Conservation (phyloP, 2,329 filamentous ascomycete species). For the Lasiodiplodia sp. region DNA sequence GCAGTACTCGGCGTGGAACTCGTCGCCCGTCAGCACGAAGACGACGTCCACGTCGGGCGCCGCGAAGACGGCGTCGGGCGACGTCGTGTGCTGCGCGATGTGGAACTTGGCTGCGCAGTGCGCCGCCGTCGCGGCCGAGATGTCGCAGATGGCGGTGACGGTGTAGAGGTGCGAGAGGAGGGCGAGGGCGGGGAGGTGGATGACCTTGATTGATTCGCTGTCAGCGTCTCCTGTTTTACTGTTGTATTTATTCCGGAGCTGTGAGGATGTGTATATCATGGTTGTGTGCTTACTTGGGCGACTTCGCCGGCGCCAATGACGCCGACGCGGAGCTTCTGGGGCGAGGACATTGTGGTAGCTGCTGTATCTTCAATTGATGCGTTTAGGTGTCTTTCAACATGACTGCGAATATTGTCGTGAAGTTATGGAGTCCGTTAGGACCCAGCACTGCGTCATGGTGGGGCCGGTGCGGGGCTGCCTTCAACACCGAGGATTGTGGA, state of each 20-base stretch:
- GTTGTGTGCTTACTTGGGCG: constrained; percentile 15
- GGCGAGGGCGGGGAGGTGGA: constrained; percentile 31
- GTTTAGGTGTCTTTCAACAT: neutral
- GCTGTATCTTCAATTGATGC: neutral
- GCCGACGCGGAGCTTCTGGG: constrained; percentile 26
- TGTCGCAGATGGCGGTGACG: constrained; percentile 60
- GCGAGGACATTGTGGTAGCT: constrained; percentile 1
- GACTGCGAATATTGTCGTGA: neutral
- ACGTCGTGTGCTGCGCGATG: constrained; percentile 43
- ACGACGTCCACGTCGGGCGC: constrained; percentile 60
- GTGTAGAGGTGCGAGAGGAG: constrained; percentile 55
- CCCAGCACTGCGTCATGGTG: constrained; percentile 18
- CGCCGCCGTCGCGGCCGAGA: constrained; percentile 51
- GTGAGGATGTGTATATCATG: neutral
- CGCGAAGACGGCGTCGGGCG: constrained; percentile 53
- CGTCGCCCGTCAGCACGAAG: constrained; percentile 61
- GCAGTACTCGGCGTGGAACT: constrained; percentile 62
- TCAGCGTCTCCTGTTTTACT: neutral
- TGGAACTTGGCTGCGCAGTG: constrained; percentile 51
- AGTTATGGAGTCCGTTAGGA: neutral
- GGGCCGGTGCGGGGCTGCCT: constrained; percentile 18
- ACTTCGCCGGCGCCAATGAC: constrained; percentile 31
- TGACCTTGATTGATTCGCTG: constrained; percentile 3
- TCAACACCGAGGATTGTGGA: neutral
- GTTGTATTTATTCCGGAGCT: too few species aligned